Evolutionary conservation across 495 filamentous ascomycete genomes (phyloP).

Genomic region (Neurospora sp.): DNA sequence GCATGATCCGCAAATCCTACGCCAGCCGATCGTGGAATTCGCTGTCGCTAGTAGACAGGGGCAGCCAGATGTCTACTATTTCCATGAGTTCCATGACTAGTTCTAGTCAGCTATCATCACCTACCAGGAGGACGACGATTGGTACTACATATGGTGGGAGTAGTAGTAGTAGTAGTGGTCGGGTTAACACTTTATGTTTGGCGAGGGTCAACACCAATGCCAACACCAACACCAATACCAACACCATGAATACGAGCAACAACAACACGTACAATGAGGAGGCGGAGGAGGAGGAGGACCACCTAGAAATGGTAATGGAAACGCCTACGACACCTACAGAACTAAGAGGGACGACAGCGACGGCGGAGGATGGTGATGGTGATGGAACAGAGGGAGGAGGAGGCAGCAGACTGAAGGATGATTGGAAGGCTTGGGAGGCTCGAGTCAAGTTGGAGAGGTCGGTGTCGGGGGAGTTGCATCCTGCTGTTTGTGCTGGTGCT

Average conservation of each 20-base stretch:
- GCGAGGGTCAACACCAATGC: neutral
- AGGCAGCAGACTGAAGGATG: constrained; percentile 11
- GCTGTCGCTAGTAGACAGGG: neutral
- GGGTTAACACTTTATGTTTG: neutral
- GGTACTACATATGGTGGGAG: neutral
- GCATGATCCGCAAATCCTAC: constrained; percentile 39
- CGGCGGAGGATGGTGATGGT: constrained; percentile 2
- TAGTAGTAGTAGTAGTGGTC: no score
- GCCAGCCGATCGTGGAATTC: constrained; percentile 26
- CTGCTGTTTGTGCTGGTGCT: constrained; percentile 3
- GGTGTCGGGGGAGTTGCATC: constrained; percentile 18
- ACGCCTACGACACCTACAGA: constrained; percentile 1
- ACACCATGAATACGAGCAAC: neutral
- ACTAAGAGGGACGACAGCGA: constrained; percentile 3
- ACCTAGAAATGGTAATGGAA: neutral
- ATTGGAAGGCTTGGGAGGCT: constrained; percentile 26
- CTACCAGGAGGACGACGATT: neutral
- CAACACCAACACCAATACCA: neutral
- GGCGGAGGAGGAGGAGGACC: no score
- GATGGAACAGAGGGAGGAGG: neutral
- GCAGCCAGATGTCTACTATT: neutral
- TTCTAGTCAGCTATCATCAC: neutral
- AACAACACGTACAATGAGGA: neutral
- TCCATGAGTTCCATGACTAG: neutral
- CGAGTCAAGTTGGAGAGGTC: constrained; percentile 15